These are phyloP conservation scores for Erythrobasidium yunnanense DNA, from an alignment of 768 basidiomycete genomes.

Conservation along the genomic window DNA sequence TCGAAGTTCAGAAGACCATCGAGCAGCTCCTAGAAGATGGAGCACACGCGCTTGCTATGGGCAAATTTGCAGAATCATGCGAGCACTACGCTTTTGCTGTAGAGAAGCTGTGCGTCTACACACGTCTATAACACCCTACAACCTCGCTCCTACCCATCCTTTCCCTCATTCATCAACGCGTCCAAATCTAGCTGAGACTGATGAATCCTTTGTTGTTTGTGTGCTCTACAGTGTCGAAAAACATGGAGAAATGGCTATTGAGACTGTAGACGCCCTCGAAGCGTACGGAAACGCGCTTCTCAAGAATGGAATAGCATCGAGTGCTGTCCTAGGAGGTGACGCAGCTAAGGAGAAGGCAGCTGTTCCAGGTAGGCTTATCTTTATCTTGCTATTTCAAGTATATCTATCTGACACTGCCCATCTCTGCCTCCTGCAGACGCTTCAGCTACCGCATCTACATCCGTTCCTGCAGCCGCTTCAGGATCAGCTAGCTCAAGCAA, in stretches of 20 bases:
- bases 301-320: slow-evolving; percentile 80
- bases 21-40: slow-evolving; percentile 31
- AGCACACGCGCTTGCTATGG: slow-evolving; percentile 59
- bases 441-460: neutral
- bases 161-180: too few relatives aligned
- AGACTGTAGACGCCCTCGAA: slow-evolving; percentile 77
- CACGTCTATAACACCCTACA: slow-evolving; percentile 7
- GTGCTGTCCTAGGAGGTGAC: slow-evolving; percentile 78
- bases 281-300: slow-evolving; percentile 84
- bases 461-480: slow-evolving; percentile 6
- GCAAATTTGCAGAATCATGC: slow-evolving; percentile 73
- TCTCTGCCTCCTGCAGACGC: slow-evolving; percentile 10
- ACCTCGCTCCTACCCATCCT: too few relatives aligned
- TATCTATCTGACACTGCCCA: too few relatives aligned
- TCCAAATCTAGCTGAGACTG: too few relatives aligned
- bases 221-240: slow-evolving; percentile 52
- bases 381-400: too few relatives aligned
- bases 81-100: slow-evolving; percentile 74
- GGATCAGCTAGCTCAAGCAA: too few relatives aligned
- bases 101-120: slow-evolving; percentile 63
- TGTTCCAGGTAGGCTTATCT: neutral
- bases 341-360: slow-evolving; percentile 48
- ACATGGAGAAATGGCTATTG: slow-evolving; percentile 67
- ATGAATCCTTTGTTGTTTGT: too few relatives aligned
- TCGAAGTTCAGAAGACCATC: neutral